Percentiles rank a stretch among this genome's conserved stretches.
Evolutionary conservation across 345 rosid species (phyloP).

Genomic region (Acer yangbiense): DNA sequence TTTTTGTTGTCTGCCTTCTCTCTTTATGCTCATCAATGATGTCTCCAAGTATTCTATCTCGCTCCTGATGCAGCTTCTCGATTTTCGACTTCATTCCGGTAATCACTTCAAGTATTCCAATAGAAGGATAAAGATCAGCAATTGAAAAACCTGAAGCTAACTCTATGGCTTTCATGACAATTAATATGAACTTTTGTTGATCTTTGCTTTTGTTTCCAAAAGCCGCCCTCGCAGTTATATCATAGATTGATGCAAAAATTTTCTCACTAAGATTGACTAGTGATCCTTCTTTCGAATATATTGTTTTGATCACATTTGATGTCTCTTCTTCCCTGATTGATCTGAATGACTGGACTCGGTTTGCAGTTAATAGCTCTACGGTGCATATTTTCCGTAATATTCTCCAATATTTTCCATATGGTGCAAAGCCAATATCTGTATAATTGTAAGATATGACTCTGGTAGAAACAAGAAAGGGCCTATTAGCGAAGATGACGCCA

Average conservation of each 20-base stretch:
- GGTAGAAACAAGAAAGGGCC: constrained; percentile 23
- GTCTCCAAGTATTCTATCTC: constrained; percentile 28
- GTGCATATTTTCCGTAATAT: constrained; percentile 24
- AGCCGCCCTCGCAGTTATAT: constrained; percentile 31
- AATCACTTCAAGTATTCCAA: constrained; percentile 21
- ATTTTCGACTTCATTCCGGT: constrained; percentile 23
- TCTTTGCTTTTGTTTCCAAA: constrained; percentile 31
- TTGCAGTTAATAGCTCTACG: constrained; percentile 23
- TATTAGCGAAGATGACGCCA: constrained; percentile 33
- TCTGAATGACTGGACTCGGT: constrained; percentile 19
- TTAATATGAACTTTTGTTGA: constrained; percentile 6
- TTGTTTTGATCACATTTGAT: background rate
- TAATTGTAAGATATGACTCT: constrained; percentile 8
- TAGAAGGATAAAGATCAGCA: constrained; percentile 34
- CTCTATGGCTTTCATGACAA: constrained; percentile 25
- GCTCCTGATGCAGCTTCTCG: constrained; percentile 19
- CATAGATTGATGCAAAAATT: constrained; percentile 21
- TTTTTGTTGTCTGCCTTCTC: background rate
- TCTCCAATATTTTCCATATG: constrained; percentile 31
- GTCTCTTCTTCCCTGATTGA: constrained; percentile 24
- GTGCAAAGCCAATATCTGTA: constrained; percentile 20
- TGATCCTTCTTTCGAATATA: background rate
- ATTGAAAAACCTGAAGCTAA: constrained; percentile 30
- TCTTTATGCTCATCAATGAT: constrained; percentile 32
- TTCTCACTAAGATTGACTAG: constrained; percentile 16